Percentiles rank a stretch among this genome's conserved stretches.
phyloP scores from a whole-genome alignment of 2,329 filamentous ascomycete species.

The Pyrenophora graminea region DNA sequence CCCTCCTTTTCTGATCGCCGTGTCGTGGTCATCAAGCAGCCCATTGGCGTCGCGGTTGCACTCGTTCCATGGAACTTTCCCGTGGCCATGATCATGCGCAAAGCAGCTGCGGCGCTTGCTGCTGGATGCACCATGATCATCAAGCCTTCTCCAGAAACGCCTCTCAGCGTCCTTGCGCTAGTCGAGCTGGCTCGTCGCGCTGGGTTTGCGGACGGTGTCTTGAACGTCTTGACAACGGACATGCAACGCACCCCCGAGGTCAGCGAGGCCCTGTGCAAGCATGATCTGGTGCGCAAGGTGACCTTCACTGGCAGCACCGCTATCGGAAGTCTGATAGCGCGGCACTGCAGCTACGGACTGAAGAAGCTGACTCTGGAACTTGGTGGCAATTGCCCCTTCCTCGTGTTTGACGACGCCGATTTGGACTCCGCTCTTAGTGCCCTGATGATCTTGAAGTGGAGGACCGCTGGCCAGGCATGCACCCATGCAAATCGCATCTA shows the following conservation, averaged over 20 bases:
- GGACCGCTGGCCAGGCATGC: constrained; percentile 18
- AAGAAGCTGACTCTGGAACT: constrained; percentile 66
- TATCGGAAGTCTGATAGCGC: constrained; percentile 63
- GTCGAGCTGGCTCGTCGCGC: constrained; percentile 56
- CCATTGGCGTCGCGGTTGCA: constrained; percentile 45
- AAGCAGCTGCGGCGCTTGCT: constrained; percentile 59
- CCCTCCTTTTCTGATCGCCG: constrained; percentile 53
- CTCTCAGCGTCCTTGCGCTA: constrained; percentile 60
- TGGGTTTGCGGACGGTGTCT: constrained; percentile 57
- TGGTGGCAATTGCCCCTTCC: constrained; percentile 64
- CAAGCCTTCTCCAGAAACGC: constrained; percentile 59
- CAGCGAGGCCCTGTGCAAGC: constrained; percentile 56
- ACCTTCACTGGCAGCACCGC: constrained; percentile 59
- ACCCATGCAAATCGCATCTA: constrained; percentile 52
- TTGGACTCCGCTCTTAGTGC: constrained; percentile 52
- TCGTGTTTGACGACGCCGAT: constrained; percentile 65
- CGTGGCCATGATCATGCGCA: constrained; percentile 53
- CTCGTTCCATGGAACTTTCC: constrained; percentile 52
- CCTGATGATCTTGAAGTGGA: constrained; percentile 18
- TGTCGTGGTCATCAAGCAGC: constrained; percentile 35
- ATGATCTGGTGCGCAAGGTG: constrained; percentile 58
- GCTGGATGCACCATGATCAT: constrained; percentile 59
- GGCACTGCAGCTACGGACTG: constrained; percentile 57
- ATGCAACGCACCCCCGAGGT: constrained; percentile 54
- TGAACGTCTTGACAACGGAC: constrained; percentile 61